Conservation (phyloP, 495 filamentous ascomycete genomes). For the Xylaria intraflava region DNA sequence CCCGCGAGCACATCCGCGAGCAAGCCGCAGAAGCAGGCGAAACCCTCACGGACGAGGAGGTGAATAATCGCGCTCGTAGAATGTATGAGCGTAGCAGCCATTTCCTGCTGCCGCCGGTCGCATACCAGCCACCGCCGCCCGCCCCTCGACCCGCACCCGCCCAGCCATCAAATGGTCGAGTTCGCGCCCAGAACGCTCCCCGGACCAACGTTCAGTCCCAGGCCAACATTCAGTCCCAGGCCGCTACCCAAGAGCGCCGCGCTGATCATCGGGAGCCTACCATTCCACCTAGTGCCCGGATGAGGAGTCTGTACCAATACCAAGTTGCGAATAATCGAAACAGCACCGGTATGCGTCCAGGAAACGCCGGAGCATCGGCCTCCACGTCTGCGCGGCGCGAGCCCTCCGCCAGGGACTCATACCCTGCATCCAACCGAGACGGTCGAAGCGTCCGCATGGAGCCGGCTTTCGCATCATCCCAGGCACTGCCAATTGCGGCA, state of each 20-base stretch:
- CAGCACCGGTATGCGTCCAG: too few species aligned
- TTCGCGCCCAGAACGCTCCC: not conserved
- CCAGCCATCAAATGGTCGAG: not conserved
- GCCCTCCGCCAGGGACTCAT: not conserved
- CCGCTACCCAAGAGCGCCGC: too few species aligned
- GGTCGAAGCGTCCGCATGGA: not conserved
- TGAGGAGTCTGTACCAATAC: not conserved
- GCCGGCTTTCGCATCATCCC: not conserved
- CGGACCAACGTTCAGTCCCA: too few species aligned
- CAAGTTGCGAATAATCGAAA: too few species aligned
- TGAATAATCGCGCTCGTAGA: not conserved
- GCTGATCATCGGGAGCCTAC: too few species aligned
- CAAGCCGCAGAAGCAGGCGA: not conserved
- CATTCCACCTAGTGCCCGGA: not conserved
- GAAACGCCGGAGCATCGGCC: too few species aligned
- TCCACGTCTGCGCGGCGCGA: not conserved
- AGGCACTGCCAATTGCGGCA: not conserved
- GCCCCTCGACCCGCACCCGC: not conserved
- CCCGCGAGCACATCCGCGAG: not conserved
- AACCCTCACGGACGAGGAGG: not conserved
- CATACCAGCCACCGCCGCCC: not conserved
- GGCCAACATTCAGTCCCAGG: too few species aligned
- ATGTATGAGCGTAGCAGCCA: conserved; percentile 2
- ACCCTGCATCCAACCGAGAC: not conserved
- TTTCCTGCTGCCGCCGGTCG: not conserved